These are phyloP conservation scores for Cytospora piceicola DNA, from an alignment of 2,329 filamentous ascomycete species.

Conservation along the genomic window DNA sequence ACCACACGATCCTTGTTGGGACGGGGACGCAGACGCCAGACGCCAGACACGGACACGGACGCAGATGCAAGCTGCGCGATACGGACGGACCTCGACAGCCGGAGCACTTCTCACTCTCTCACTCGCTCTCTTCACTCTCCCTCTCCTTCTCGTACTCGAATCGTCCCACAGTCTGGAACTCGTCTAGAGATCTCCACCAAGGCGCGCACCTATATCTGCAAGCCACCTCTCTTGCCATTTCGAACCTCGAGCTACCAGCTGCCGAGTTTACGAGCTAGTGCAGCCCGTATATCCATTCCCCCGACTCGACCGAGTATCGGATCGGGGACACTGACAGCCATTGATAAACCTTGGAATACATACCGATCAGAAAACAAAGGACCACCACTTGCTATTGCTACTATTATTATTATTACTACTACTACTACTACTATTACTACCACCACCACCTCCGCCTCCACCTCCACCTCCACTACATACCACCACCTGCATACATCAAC, in stretches of 20 bases:
- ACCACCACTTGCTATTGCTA: not conserved
- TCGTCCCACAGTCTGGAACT: not conserved
- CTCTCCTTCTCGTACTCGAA: not conserved
- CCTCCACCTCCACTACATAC: not conserved
- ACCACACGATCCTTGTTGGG: constrained; percentile 1
- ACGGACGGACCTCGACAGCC: not conserved
- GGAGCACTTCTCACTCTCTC: not conserved
- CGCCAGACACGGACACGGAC: fast-evolving
- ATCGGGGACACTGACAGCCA: too few species aligned
- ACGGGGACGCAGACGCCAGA: not conserved
- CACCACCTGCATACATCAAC: not conserved
- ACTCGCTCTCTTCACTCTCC: too few species aligned
- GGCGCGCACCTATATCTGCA: not conserved
- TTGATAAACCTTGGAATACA: not conserved
- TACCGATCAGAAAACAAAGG: not conserved
- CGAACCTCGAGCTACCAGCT: not conserved
- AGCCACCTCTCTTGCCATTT: not conserved
- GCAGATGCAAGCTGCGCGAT: not conserved
- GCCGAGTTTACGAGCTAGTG: not conserved
- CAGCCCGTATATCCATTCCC: not conserved
- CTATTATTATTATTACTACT: not conserved
- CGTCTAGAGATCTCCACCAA: not conserved
- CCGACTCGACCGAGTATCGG: not conserved
- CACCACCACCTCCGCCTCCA: too few species aligned
- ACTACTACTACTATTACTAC: not conserved